phyloP scores from a whole-genome alignment of 2,329 filamentous ascomycete species.

The Ceratocystis destructans region DNA sequence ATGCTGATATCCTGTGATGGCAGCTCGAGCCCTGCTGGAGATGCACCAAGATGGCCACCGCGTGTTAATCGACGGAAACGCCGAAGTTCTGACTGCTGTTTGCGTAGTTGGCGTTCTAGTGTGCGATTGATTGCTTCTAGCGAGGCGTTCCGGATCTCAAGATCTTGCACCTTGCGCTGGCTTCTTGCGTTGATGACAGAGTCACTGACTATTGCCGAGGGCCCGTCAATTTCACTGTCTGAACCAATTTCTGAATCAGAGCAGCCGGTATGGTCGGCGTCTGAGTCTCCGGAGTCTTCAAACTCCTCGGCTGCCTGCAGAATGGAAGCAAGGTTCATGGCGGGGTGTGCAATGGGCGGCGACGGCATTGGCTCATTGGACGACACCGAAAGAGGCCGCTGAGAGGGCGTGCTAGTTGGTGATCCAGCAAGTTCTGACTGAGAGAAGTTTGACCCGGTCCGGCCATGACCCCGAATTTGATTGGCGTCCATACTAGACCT shows the following conservation, averaged over 20 bases:
- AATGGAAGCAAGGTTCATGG: constrained; percentile 41
- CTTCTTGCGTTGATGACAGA: constrained; percentile 75
- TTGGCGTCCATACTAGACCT: constrained; percentile 13
- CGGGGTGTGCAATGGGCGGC: constrained; percentile 21
- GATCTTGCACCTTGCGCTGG: constrained; percentile 86
- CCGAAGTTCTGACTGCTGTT: constrained; percentile 77
- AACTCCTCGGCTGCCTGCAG: constrained; percentile 43
- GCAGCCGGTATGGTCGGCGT: background rate
- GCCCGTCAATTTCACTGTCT: constrained; percentile 15
- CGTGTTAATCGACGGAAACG: constrained; percentile 76
- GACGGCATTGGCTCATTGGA: constrained; percentile 11
- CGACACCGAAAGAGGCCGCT: constrained; percentile 22
- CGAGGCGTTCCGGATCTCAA: constrained; percentile 94
- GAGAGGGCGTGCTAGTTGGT: constrained; percentile 15
- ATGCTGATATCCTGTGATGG: constrained; percentile 30
- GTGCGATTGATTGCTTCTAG: constrained; percentile 90
- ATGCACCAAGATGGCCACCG: constrained; percentile 56
- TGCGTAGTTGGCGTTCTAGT: constrained; percentile 77
- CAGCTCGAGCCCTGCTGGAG: constrained; percentile 30
- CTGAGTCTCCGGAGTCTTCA: constrained; percentile 21
- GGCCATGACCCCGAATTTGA: constrained; percentile 8
- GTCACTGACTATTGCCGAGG: constrained; percentile 37
- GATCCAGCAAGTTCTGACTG: constrained; percentile 10
- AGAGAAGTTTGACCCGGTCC: constrained; percentile 13
- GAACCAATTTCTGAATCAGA: constrained; percentile 14